Evolutionary conservation across 441 rosid genomes (phyloP).

Genomic region (Gossypium aridum): DNA sequence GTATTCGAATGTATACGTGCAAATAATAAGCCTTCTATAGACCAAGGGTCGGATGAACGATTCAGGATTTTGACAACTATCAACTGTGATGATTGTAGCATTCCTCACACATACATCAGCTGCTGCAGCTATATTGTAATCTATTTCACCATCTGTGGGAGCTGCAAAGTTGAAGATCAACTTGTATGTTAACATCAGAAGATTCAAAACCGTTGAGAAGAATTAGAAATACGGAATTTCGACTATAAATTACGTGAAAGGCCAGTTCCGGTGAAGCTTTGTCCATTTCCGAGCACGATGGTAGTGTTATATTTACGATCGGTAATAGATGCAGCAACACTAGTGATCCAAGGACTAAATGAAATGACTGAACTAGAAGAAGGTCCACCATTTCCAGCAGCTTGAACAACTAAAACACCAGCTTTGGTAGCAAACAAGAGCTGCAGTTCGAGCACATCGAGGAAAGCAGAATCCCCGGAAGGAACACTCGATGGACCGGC

Average conservation of each 20-base stretch:
- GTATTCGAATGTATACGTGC: slow-evolving; percentile 38
- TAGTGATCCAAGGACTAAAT: slow-evolving; percentile 32
- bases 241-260: slow-evolving; percentile 22
- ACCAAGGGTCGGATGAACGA: slow-evolving; percentile 29
- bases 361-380: slow-evolving; percentile 23
- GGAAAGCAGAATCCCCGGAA: slow-evolving; percentile 27
- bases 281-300: slow-evolving; percentile 20
- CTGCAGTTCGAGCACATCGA: slow-evolving; percentile 22
- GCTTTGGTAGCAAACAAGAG: slow-evolving; percentile 29
- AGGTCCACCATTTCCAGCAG: slow-evolving; percentile 30
- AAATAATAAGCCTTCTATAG: slow-evolving; percentile 36
- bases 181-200: background rate
- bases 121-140: slow-evolving; percentile 35
- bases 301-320: slow-evolving; percentile 25
- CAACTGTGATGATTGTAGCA: slow-evolving; percentile 22
- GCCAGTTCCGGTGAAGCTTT: slow-evolving; percentile 22
- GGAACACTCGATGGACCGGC: slow-evolving; percentile 28
- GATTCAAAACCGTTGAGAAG: background rate
- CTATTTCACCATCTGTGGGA: slow-evolving; percentile 33
- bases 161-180: slow-evolving; percentile 25
- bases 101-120: slow-evolving; percentile 38
- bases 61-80: slow-evolving; percentile 39
- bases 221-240: background rate
- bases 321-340: slow-evolving; percentile 25
- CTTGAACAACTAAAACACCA: slow-evolving; percentile 28